phyloP scores from a whole-genome alignment of 2,329 filamentous ascomycete genomes.

The Cladosporium velox region DNA sequence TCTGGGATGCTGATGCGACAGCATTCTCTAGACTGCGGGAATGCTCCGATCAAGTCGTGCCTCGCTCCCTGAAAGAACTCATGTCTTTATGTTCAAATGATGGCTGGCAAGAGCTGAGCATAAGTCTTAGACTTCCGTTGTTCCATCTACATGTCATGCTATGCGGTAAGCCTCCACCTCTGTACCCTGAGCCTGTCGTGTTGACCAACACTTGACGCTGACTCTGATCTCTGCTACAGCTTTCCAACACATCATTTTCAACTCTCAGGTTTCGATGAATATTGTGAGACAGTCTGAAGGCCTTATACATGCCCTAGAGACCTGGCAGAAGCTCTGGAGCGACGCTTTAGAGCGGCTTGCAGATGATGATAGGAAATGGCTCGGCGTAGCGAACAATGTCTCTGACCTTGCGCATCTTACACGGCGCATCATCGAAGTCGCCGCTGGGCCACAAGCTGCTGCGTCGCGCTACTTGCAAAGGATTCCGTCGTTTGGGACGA shows the following conservation, averaged over 20 bases:
- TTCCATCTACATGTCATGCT: conserved; percentile 8
- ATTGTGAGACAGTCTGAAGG: background rate
- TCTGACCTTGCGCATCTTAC: conserved; percentile 3
- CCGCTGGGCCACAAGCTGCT: background rate
- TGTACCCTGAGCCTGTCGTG: background rate
- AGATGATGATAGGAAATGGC: conserved; percentile 5
- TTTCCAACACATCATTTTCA: conserved; percentile 19
- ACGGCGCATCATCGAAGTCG: background rate
- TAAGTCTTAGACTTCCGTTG: background rate
- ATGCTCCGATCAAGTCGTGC: background rate
- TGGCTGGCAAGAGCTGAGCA: background rate
- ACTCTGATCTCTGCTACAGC: background rate
- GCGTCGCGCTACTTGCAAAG: conserved; percentile 10
- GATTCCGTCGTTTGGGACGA: background rate
- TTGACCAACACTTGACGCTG: background rate
- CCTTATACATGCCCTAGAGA: background rate
- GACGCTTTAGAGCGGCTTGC: conserved; percentile 1
- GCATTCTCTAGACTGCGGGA: background rate
- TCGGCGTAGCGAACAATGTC: conserved; percentile 17
- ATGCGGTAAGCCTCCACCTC: background rate
- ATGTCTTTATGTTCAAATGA: background rate
- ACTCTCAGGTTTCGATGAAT: conserved; percentile 13
- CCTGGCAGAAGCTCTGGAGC: conserved; percentile 11
- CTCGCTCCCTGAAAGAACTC: background rate
- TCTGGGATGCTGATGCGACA: conserved; percentile 14